These are phyloP conservation scores for Dryas drummondii DNA, from an alignment of 306 rosid species.

Conservation along the genomic window DNA sequence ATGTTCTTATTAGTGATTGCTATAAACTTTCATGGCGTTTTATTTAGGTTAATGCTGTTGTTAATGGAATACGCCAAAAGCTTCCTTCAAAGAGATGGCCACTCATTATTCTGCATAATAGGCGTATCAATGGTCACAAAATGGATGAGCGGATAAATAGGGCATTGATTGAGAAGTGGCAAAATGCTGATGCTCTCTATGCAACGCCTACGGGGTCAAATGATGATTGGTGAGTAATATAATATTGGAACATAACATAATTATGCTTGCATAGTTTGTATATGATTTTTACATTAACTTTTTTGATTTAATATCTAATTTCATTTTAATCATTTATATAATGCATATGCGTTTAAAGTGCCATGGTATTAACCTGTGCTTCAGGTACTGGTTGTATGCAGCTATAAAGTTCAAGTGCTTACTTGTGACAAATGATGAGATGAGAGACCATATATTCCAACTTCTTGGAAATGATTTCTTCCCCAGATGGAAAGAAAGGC, in stretches of 20 bases:
- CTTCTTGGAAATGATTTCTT: conserved; percentile 94
- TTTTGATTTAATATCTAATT: background rate
- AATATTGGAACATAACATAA: conserved; percentile 13
- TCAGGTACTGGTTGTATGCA: conserved; percentile 99
- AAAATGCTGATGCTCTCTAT: conserved; percentile 71
- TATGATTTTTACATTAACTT: background rate
- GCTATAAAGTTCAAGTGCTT: conserved; percentile 92
- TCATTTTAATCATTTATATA: background rate
- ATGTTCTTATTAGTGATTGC: conserved; percentile 10
- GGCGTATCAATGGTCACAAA: conserved; percentile 66
- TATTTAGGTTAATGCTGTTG: conserved; percentile 67
- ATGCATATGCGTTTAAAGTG: conserved; percentile 31
- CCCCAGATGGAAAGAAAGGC: conserved; percentile 98
- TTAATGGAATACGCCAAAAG: conserved; percentile 67
- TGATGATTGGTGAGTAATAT: conserved; percentile 80
- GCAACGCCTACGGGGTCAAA: conserved; percentile 89
- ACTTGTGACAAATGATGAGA: conserved; percentile 88
- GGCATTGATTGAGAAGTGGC: conserved; percentile 78
- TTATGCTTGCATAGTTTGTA: background rate
- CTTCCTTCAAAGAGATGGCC: conserved; percentile 87
- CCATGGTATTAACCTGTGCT: conserved; percentile 40
- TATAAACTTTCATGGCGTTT: conserved; percentile 17
- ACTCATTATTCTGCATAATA: conserved; percentile 78
- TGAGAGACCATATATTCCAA: conserved; percentile 90
- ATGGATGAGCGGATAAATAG: conserved; percentile 62